A percentile compares a stretch with the other conserved stretches of the same genome.
Evolutionary conservation across 441 rosid species (phyloP).

Genomic region (Populus hybrid): DNA sequence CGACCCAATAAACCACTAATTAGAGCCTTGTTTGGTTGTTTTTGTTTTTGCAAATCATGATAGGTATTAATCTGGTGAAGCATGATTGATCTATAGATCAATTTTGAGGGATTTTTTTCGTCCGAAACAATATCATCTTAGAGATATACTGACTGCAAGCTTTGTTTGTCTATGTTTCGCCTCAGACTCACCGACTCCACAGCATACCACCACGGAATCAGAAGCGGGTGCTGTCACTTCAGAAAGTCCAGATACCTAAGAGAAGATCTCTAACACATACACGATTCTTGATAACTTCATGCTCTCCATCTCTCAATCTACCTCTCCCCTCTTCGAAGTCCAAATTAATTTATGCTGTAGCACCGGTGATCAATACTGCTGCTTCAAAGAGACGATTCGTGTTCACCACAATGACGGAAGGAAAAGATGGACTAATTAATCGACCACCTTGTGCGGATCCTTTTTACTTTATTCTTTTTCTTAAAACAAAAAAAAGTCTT

Average conservation of each 20-base stretch:
- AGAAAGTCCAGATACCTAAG: slow-evolving; percentile 35
- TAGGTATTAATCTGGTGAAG: too few relatives aligned
- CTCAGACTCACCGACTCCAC: slow-evolving; percentile 43
- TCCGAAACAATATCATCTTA: too few relatives aligned
- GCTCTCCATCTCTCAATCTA: slow-evolving; percentile 14
- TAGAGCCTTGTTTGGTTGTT: background rate
- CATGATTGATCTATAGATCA: too few relatives aligned
- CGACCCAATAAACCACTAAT: background rate
- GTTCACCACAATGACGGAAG: slow-evolving; percentile 5
- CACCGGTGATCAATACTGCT: slow-evolving; percentile 5
- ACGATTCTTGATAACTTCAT: slow-evolving; percentile 26
- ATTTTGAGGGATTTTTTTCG: too few relatives aligned
- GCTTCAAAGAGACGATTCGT: slow-evolving; percentile 13
- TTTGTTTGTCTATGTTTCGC: slow-evolving; percentile 4
- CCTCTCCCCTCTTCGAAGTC: slow-evolving; percentile 9
- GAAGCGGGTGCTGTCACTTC: slow-evolving; percentile 33
- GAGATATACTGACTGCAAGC: background rate
- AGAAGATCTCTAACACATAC: slow-evolving; percentile 12
- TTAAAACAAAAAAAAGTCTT: background rate
- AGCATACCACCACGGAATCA: slow-evolving; percentile 33
- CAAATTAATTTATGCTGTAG: slow-evolving; percentile 10
- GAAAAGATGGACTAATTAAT: slow-evolving; percentile 17
- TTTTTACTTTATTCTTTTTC: slow-evolving; percentile 5
- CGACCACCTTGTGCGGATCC: slow-evolving; percentile 18
- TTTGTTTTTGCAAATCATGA: too few relatives aligned